These are phyloP conservation scores for Monosporozyma yasuniensis DNA, from an alignment of 805 yeast genomes.

Conservation along the genomic window DNA sequence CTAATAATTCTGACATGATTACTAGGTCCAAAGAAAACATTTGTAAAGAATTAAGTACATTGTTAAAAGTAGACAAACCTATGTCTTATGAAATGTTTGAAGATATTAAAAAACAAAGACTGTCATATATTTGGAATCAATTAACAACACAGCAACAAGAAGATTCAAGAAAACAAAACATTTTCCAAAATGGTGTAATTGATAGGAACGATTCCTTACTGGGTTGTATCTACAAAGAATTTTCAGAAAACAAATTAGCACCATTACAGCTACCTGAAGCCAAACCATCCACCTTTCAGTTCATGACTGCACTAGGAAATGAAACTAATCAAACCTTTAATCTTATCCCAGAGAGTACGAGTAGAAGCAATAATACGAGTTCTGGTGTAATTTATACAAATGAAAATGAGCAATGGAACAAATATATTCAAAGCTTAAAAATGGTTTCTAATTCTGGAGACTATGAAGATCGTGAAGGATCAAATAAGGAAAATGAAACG, in stretches of 20 bases:
- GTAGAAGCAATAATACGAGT: neutral
- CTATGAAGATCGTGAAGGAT: too few relatives aligned
- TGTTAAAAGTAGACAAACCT: constrained; percentile 13
- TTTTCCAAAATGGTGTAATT: constrained; percentile 20
- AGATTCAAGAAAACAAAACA: constrained; percentile 18
- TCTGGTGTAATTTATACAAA: neutral
- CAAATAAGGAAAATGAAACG: neutral
- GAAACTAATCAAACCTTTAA: neutral
- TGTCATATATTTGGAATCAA: constrained; percentile 21
- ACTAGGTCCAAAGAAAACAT: constrained; percentile 16
- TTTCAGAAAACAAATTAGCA: constrained; percentile 4
- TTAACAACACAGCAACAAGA: constrained; percentile 14
- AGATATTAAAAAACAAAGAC: constrained; percentile 17
- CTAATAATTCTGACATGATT: constrained; percentile 18
- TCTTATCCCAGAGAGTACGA: neutral
- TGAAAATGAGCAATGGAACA: neutral
- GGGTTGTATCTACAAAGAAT: constrained; percentile 11
- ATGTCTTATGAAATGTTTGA: constrained; percentile 17
- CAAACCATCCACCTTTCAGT: constrained; percentile 6
- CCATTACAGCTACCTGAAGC: neutral
- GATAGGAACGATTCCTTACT: constrained; percentile 20
- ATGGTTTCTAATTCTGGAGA: too few relatives aligned
- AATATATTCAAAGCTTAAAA: too few relatives aligned
- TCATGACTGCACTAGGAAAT: constrained; percentile 6
- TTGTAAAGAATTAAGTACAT: constrained; percentile 13